Percentiles rank a stretch among this genome's conserved stretches.
Conservation (phyloP, 192 early-diverging fungal species). For the Phlyctochytrium planicorne region DNA sequence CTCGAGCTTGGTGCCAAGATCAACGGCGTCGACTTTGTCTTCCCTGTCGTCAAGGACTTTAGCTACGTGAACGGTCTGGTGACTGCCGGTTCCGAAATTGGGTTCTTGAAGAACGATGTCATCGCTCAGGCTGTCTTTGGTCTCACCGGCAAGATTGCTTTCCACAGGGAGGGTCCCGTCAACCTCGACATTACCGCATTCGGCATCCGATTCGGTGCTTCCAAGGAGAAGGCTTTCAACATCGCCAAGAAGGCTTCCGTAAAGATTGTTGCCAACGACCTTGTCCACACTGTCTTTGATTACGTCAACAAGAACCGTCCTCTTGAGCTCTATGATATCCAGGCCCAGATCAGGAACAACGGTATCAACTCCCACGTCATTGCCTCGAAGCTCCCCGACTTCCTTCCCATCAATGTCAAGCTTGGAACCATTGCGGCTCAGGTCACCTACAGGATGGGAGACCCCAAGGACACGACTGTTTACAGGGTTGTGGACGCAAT, state of each 20-base stretch:
- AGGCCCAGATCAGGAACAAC: not conserved
- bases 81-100: slow-evolving; percentile 11
- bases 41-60: slow-evolving; percentile 20
- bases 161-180: slow-evolving; percentile 17
- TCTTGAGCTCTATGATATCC: slow-evolving; percentile 8
- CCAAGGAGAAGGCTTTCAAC: slow-evolving; percentile 12
- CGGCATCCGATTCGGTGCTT: slow-evolving; percentile 20
- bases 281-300: slow-evolving; percentile 4
- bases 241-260: slow-evolving; percentile 8
- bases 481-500: slow-evolving; percentile 11
- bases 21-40: slow-evolving; percentile 21
- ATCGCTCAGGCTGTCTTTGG: slow-evolving; percentile 12
- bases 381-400: not conserved
- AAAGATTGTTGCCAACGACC: slow-evolving; percentile 3
- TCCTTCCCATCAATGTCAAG: slow-evolving; percentile 21
- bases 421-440: slow-evolving; percentile 9
- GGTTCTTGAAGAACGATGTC: slow-evolving; percentile 16
- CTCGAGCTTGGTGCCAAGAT: slow-evolving; percentile 11
- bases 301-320: slow-evolving; percentile 3
- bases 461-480: not conserved
- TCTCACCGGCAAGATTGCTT: slow-evolving; percentile 14
- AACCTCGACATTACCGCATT: slow-evolving; percentile 1
- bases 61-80: slow-evolving; percentile 9
- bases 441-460: slow-evolving; percentile 4
- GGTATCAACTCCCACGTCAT: slow-evolving; percentile 13